Base-by-base conservation (phyloP, 2,329 filamentous ascomycete species). In the Helotiales sp. region DNA sequence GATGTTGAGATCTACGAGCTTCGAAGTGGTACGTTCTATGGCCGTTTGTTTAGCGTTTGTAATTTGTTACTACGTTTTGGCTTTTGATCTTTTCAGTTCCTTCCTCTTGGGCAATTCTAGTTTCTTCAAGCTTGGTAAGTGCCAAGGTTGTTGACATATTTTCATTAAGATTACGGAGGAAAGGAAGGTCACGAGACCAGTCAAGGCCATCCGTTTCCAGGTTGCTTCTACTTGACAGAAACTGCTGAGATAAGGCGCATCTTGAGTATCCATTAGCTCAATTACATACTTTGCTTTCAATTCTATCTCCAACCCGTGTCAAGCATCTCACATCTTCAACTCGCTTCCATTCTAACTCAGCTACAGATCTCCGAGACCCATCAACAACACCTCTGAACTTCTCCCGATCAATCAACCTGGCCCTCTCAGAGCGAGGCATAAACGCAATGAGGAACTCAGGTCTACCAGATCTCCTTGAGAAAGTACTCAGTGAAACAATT, bases 341-440 rank as follows among this genome's bases (percentile, higher is more conserved):
- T n/a, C 37, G 24, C 10, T 45, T 20, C 32, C 5, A 45, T 45
- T 47, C 34, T 55, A 10, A 61, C 40, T 52, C 47, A n/a, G 24
- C 57, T 54, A 43, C 52, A 98, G 96, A 99, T 82, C 89, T 98
- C 58, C 89, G 96, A 47, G 89, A 96, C 77, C 89, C 91, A 2
- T 86, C 88, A 2, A 97, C 92, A 0, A 89, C 89, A 32, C 94
- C 95, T 2, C 84, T 98, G 69, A 97, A 97, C 80, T 97, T 97
- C 77, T 97, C 94, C 68, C 97, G 93, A 79, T 98, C 96, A n/a
- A 99, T 99, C 83, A 99, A 99, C 77, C 82, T 99, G 64, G 95
- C 96, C 24, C 84, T 99, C 0, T 98, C 96, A 0, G 94, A 98
- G 78, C 89, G 96, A 66, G 96, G 96, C 34, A 94, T 98, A 78